Evolutionary conservation across 306 rosid species (phyloP), one percentile per base, ranked within the genome.

Genomic region (Pyrus communis): DNA sequence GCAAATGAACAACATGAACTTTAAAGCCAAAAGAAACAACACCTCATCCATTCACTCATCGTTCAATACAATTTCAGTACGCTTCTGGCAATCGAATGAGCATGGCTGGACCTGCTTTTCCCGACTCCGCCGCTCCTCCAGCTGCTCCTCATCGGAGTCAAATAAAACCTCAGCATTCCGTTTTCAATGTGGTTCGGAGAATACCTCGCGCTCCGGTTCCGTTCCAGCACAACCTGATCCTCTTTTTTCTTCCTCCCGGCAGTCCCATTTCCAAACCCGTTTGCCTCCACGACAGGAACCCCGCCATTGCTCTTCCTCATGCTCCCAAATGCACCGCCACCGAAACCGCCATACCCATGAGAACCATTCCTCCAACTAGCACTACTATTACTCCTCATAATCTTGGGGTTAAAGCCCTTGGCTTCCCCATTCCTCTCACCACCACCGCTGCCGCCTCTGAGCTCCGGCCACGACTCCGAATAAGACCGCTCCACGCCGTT

Each of bases 21-120:
- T 64, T 64, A 78, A 74, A 83, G 88, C 87, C 83, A 86, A 81
- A 76, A 46, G 42, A 49, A 79, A 28, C 42, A 74, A 81, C 89
- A 87, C 80, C 80, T 77, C 59, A 84, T 79, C 54, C 78, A 63
- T 61, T 60, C 58, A 70, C 31, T 25, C 31, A 14, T 21, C 54
- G 12, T 71, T 92, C 85, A 95, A 82, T 95, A 95, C 89, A 95
- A 73, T 71, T 97, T 84, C 73, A 95, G 91, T 43, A 95, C 97
- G 46, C 99, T 95, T 89, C 97, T 95, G 51, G 99, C 91, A 14
- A 95, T 95, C 66, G 99, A 92, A 77, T 92, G 99, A 30, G 97
- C 96, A 58, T 87, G 97, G 81, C 81, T 92, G 0, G 96, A 87
- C 91, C 90, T 87, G 60, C 87, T 90, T 78, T 90, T 94, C 62